Evolutionary conservation across 257 asterid genomes (phyloP), one percentile per base, ranked within the genome.

Genomic region (Solanum peruvianum): DNA sequence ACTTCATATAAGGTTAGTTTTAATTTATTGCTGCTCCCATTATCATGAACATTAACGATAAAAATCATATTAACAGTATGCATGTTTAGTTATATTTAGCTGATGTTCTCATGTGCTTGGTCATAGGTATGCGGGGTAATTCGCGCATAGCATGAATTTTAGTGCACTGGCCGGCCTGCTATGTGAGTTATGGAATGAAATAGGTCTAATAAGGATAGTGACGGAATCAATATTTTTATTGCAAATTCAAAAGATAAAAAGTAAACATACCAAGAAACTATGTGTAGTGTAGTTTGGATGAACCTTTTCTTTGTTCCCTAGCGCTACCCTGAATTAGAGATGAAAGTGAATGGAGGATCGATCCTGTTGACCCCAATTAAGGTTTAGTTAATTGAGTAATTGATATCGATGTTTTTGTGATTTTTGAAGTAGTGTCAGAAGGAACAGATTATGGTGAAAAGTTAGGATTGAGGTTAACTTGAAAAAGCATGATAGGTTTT

Each of bases 1-100:
- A 88, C 90, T 97, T 33, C 93, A 86, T 88, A 97, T 95, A 87
- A 94, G 99, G 99, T 95, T 81, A 64, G 90, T 27, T 7, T 5
- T 41, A 49, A 15, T 15, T 15, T 62, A 7, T 11, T 84, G 45
- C 44, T 5, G 9, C 18, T 60, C n/a, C 49, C n/a, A 16, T 83
- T 37, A 20, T 27, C 23, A 23, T 58, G 33, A 84, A 84, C 58
- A 75, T 1, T 72, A 18, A 35, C 20, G 80, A 71, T 10, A 71
- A 20, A 71, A 9, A 71, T 71, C 47, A 18, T 35, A 18, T 35
- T 18, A 35, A 20, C 20, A 72, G 15, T 33, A 6, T 27, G 78
- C 9, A 27, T 72, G 16, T 35, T 72, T 72, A 47, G 47, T 72
- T 72, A 72, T 35, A 35, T 72, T 35, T 21, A 21, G 52, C 31